These are phyloP conservation scores for Dorcoceras hygrometricum DNA, from an alignment of 257 asterid species.

Conservation along the genomic window DNA sequence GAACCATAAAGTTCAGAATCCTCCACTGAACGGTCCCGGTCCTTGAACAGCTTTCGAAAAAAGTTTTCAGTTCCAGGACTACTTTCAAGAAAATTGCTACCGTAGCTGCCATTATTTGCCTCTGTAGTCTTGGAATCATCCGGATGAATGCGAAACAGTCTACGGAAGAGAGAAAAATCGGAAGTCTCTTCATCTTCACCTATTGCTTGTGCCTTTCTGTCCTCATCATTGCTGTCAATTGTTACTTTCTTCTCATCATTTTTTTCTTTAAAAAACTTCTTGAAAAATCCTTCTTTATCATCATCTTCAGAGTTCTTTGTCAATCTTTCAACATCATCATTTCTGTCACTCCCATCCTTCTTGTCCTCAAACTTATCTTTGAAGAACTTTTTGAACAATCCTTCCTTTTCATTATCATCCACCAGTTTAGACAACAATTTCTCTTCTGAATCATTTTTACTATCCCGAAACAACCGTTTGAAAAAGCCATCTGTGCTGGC, in stretches of 20 bases:
- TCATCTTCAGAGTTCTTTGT: conserved; percentile 58
- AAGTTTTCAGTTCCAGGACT: conserved; percentile 92
- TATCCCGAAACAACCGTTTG: conserved; percentile 65
- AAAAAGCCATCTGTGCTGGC: conserved; percentile 47
- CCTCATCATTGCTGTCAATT: conserved; percentile 45
- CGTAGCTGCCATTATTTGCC: conserved; percentile 39
- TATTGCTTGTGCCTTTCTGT: conserved; percentile 47
- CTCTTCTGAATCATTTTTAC: conserved; percentile 62
- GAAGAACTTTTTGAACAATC: conserved; percentile 66
- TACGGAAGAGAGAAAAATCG: conserved; percentile 65
- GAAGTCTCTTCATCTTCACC: conserved; percentile 74
- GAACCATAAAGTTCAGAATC: conserved; percentile 90
- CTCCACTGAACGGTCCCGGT: conserved; percentile 86
- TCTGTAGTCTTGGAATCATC: conserved; percentile 60
- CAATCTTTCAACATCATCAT: conserved; percentile 51
- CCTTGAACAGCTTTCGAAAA: conserved; percentile 84
- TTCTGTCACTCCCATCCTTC: conserved; percentile 59
- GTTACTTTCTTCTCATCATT: conserved; percentile 65
- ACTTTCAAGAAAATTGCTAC: conserved; percentile 58
- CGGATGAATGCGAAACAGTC: conserved; percentile 80
- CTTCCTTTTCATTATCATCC: conserved; percentile 81
- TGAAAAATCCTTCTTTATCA: conserved; percentile 83
- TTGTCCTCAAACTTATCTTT: conserved; percentile 77
- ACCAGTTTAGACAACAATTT: conserved; percentile 45
- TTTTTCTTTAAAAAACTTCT: conserved; percentile 69